Evolutionary conservation across 208 protist genomes (phyloP).

Genomic region (Leishmania braziliensis): DNA sequence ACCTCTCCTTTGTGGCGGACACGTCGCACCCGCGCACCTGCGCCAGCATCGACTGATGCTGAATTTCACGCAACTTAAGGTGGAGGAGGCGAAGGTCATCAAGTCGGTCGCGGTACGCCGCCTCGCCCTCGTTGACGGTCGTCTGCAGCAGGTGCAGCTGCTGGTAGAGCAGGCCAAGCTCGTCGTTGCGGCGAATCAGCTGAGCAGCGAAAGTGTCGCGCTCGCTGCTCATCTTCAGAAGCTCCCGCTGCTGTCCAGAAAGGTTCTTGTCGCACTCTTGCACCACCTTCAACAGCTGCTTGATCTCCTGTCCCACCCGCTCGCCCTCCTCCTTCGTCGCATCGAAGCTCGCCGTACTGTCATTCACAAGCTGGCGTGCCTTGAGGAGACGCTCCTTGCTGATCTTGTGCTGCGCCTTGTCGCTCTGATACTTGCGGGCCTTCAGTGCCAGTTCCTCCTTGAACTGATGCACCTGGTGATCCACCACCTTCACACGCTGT

Average conservation of each 20-base stretch:
- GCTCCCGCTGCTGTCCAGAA: slow-evolving; percentile 92
- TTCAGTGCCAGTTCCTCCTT: slow-evolving; percentile 96
- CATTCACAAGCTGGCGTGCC: slow-evolving; percentile 71
- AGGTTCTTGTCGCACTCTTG: slow-evolving; percentile 91
- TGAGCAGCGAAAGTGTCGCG: slow-evolving; percentile 96
- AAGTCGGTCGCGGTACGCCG: slow-evolving; percentile 92
- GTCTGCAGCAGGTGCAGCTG: slow-evolving; percentile 97
- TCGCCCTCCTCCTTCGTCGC: slow-evolving; percentile 56
- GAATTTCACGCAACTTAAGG: slow-evolving; percentile 89
- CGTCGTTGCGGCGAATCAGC: slow-evolving; percentile 98
- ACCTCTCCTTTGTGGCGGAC: slow-evolving; percentile 44
- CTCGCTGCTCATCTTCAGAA: slow-evolving; percentile 95
- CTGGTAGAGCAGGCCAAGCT: slow-evolving; percentile 97
- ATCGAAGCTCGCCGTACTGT: slow-evolving; percentile 61
- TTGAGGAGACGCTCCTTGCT: slow-evolving; percentile 75
- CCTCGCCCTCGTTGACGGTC: slow-evolving; percentile 93
- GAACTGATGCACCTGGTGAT: slow-evolving; percentile 94
- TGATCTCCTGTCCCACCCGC: slow-evolving; percentile 82
- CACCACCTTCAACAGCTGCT: slow-evolving; percentile 96
- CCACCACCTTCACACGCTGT: slow-evolving; percentile 97
- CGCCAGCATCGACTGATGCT: slow-evolving; percentile 70
- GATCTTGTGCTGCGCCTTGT: slow-evolving; percentile 54
- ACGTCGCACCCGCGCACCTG: slow-evolving; percentile 91
- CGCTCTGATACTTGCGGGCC: slow-evolving; percentile 70
- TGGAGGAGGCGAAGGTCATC: slow-evolving; percentile 75